These are phyloP conservation scores for Naganishia kalamii DNA, from an alignment of 768 basidiomycete genomes.

Conservation along the genomic window DNA sequence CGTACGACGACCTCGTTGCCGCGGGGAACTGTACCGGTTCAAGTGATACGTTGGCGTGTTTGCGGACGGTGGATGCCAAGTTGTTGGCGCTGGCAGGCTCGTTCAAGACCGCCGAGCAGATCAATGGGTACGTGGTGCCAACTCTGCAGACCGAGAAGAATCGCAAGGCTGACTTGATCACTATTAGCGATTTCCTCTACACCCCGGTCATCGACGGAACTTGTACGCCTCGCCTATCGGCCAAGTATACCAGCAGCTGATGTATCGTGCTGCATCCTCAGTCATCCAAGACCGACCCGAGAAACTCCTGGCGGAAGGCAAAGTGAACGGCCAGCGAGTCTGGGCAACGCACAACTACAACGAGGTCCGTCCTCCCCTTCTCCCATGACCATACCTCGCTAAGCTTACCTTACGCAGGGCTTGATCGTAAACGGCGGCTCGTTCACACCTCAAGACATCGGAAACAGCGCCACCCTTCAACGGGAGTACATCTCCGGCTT, in stretches of 20 bases:
- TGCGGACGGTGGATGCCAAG: conserved; percentile 6
- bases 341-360: conserved; percentile 14
- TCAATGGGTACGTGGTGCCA: not conserved
- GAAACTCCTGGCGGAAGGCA: not conserved
- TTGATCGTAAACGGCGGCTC: not conserved
- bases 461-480: not conserved
- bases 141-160: not conserved
- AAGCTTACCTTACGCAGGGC: not conserved
- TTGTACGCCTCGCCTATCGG: not conserved
- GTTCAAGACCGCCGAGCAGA: not conserved
- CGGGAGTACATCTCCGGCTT: not conserved
- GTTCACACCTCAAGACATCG: conserved; percentile 10
- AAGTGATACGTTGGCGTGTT: not conserved
- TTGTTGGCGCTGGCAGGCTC: not conserved
- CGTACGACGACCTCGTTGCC: conserved; percentile 31
- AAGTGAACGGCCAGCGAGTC: conserved; percentile 11
- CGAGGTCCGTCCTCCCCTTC: not conserved
- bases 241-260: not conserved
- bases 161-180: not conserved
- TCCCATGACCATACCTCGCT: no score
- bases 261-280: not conserved
- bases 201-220: conserved; percentile 11
- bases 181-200: conserved; percentile 1
- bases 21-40: conserved; percentile 27
- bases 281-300: conserved; percentile 13